Percentiles rank a stretch among this genome's conserved stretches.
Evolutionary conservation across 2,329 filamentous ascomycete genomes (phyloP).

Genomic region (Phialocephala sp.): DNA sequence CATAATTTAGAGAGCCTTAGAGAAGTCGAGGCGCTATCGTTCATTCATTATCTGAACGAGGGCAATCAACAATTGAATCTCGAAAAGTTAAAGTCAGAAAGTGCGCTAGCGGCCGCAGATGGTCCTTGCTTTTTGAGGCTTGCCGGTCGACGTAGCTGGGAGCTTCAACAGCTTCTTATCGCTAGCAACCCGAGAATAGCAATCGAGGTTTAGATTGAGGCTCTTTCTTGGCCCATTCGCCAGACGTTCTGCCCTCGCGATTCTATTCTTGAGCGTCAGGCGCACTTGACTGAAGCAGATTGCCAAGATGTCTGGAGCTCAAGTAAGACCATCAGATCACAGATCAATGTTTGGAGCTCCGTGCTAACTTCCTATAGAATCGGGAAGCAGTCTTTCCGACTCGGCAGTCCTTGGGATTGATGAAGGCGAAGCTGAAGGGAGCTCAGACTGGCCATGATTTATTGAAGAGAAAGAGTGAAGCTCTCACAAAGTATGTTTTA

Average conservation of each 20-base stretch:
- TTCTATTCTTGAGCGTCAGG: background rate
- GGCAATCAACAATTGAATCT: slow-evolving; percentile 1
- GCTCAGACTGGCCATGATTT: slow-evolving; percentile 91
- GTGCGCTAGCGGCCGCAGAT: slow-evolving; percentile 5
- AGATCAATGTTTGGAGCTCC: slow-evolving; percentile 20
- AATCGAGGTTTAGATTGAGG: background rate
- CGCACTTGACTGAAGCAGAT: slow-evolving; percentile 2
- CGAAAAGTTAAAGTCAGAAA: background rate
- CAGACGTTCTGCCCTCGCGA: background rate
- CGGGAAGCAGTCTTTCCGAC: slow-evolving; percentile 97
- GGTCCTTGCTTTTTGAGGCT: slow-evolving; percentile 15
- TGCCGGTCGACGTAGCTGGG: slow-evolving; percentile 32
- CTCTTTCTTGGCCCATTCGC: background rate
- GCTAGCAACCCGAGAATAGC: slow-evolving; percentile 12
- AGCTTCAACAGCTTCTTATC: slow-evolving; percentile 36
- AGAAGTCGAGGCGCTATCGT: background rate
- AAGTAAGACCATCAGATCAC: slow-evolving; percentile 44
- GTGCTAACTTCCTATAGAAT: slow-evolving; percentile 62
- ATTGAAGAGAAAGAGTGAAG: slow-evolving; percentile 97
- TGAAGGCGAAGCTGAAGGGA: slow-evolving; percentile 98
- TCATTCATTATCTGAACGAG: background rate
- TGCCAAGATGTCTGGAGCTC: slow-evolving; percentile 58
- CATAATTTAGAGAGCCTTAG: background rate
- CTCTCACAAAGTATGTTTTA: slow-evolving; percentile 82
- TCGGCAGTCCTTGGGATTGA: slow-evolving; percentile 92